Percentiles rank a stretch among this genome's conserved stretches.
Conservation (phyloP, 2,329 filamentous ascomycete genomes). For the Trichoderma sp. region DNA sequence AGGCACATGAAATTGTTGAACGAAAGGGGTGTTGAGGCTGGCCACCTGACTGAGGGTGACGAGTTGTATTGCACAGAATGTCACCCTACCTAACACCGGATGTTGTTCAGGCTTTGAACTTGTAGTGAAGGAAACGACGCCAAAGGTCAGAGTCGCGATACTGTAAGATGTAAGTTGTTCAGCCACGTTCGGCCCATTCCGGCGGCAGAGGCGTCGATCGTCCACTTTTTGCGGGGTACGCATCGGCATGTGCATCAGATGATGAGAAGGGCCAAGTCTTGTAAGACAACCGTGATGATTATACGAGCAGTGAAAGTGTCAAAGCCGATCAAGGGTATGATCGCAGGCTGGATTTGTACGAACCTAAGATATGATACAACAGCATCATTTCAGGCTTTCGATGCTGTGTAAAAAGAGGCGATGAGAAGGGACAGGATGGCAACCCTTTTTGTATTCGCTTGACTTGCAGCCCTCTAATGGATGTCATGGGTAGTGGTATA, state of each 20-base stretch:
- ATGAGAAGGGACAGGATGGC: no score
- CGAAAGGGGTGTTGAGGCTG: background rate
- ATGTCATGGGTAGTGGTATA: no score
- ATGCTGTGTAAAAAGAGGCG: no score
- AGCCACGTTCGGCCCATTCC: conserved; percentile 18
- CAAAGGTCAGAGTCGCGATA: background rate
- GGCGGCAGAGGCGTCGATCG: conserved; percentile 21
- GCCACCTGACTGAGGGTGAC: background rate
- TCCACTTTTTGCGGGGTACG: conserved; percentile 27
- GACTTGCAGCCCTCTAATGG: no score
- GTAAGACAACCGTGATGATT: no score
- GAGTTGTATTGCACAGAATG: background rate
- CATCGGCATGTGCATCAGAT: background rate
- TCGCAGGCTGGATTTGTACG: no score
- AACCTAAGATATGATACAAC: no score
- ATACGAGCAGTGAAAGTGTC: no score
- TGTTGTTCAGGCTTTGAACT: background rate
- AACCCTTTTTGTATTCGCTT: no score
- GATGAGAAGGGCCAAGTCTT: background rate
- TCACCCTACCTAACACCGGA: background rate
- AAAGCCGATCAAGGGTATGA: no score
- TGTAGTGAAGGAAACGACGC: background rate
- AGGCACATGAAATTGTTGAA: no score
- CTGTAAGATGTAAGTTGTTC: background rate
- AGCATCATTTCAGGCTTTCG: no score